These are phyloP conservation scores for Malus orientalis DNA, from an alignment of 306 rosid species.

Conservation along the genomic window DNA sequence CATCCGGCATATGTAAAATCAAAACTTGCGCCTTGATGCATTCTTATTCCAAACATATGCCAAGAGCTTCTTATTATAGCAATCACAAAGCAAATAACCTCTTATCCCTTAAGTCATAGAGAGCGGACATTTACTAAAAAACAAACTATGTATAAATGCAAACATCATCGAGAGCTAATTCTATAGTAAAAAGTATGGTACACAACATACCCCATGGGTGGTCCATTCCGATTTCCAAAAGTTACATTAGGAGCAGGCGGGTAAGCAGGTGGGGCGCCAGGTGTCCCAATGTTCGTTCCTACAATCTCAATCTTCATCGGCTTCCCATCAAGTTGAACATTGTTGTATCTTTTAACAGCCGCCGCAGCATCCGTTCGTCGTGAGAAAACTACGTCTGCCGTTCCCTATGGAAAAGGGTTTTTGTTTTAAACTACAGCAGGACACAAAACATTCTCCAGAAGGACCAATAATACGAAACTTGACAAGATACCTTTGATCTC, in stretches of 20 bases:
- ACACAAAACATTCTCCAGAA: slow-evolving; percentile 24
- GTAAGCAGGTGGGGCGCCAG: slow-evolving; percentile 18
- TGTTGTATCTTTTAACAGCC: slow-evolving; percentile 90
- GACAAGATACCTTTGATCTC: slow-evolving; percentile 79
- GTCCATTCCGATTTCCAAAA: slow-evolving; percentile 51
- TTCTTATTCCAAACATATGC: neutral
- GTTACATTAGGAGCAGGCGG: slow-evolving; percentile 38
- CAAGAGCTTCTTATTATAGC: neutral
- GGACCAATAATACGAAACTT: slow-evolving; percentile 18
- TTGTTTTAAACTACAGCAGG: slow-evolving; percentile 25
- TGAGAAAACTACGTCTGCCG: slow-evolving; percentile 84
- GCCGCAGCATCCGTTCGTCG: slow-evolving; percentile 74
- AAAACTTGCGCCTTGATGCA: neutral
- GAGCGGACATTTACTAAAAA: neutral
- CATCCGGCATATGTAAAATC: neutral
- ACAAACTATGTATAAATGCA: neutral
- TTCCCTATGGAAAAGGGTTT: slow-evolving; percentile 56
- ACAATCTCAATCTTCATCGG: slow-evolving; percentile 93
- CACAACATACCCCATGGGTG: slow-evolving; percentile 47
- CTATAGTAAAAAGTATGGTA: neutral
- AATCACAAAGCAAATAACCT: neutral
- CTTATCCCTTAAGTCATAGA: neutral
- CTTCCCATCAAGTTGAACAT: slow-evolving; percentile 90
- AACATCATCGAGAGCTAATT: neutral
- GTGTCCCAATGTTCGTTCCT: slow-evolving; percentile 66